Percentiles rank a stretch among this genome's conserved stretches.
These are phyloP conservation scores for Trichothecium roseum DNA, from an alignment of 2,329 filamentous ascomycete genomes.

Conservation along the genomic window DNA sequence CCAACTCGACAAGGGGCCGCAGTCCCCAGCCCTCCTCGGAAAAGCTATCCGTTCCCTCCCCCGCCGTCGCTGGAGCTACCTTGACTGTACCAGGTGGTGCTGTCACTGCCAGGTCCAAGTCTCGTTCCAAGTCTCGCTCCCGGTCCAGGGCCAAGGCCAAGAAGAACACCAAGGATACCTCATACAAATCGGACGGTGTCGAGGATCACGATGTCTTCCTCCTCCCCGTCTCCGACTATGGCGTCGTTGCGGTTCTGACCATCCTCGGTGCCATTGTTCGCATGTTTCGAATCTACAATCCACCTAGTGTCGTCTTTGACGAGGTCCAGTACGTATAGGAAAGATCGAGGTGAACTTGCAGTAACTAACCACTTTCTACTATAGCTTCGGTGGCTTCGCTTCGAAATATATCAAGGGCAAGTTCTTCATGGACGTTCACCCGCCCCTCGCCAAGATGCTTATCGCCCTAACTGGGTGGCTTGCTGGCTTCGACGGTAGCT, in stretches of 20 bases:
- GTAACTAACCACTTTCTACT: slow-evolving; percentile 2
- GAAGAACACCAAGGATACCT: slow-evolving; percentile 26
- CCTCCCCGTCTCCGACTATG: slow-evolving; percentile 75
- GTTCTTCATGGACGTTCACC: slow-evolving; percentile 99
- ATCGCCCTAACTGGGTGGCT: slow-evolving; percentile 92
- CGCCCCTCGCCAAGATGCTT: slow-evolving; percentile 89
- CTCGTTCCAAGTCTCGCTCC: slow-evolving; percentile 5
- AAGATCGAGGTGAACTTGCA: background rate
- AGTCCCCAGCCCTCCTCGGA: slow-evolving; percentile 22
- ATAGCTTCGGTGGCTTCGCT: slow-evolving; percentile 92
- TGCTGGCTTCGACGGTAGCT: slow-evolving; percentile 87
- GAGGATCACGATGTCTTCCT: slow-evolving; percentile 86
- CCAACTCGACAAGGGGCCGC: slow-evolving; percentile 22
- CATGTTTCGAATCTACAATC: slow-evolving; percentile 92
- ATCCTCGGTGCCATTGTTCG: slow-evolving; percentile 69
- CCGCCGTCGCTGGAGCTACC: slow-evolving; percentile 1
- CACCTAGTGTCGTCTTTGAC: slow-evolving; percentile 93
- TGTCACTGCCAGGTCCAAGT: slow-evolving; percentile 6
- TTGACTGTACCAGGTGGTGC: slow-evolving; percentile 4
- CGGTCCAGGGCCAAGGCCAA: slow-evolving; percentile 27
- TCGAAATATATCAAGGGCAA: slow-evolving; percentile 98
- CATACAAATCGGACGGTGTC: slow-evolving; percentile 71
- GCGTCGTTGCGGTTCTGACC: slow-evolving; percentile 62
- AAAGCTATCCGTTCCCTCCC: background rate
- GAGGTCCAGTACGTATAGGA: slow-evolving; percentile 78